Evolutionary conservation across 148 eudicot species (phyloP).

Genomic region (Drosera capensis): DNA sequence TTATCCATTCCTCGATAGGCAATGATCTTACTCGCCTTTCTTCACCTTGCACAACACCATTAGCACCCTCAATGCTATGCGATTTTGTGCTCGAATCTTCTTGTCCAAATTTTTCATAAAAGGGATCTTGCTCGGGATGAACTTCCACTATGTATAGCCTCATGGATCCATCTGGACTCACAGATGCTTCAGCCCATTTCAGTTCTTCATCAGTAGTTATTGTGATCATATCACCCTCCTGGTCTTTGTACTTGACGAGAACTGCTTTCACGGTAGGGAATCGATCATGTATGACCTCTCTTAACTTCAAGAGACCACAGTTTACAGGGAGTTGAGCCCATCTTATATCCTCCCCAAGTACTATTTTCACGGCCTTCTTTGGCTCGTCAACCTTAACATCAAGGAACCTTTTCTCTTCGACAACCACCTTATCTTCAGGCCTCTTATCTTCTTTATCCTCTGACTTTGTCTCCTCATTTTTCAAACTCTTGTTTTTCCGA

Average conservation of each 20-base stretch:
- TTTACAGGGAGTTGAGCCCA: slow-evolving; percentile 68
- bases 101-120: slow-evolving; percentile 25
- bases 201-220: slow-evolving; percentile 67
- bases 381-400: slow-evolving; percentile 20
- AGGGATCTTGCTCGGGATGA: slow-evolving; percentile 71
- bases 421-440: slow-evolving; percentile 67
- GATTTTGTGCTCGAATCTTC: slow-evolving; percentile 11
- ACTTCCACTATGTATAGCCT: slow-evolving; percentile 65
- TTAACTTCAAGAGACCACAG: slow-evolving; percentile 45
- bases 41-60: slow-evolving; percentile 10
- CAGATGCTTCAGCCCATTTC: slow-evolving; percentile 69
- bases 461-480: slow-evolving; percentile 10
- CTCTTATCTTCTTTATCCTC: slow-evolving; percentile 25
- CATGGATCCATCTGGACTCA: slow-evolving; percentile 27
- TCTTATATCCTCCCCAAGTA: slow-evolving; percentile 89
- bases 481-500: slow-evolving; percentile 17
- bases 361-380: slow-evolving; percentile 53
- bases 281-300: slow-evolving; percentile 58
- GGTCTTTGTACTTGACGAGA: slow-evolving; percentile 73
- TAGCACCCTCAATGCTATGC: slow-evolving; percentile 10
- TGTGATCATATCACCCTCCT: slow-evolving; percentile 91
- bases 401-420: slow-evolving; percentile 54
- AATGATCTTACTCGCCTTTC: slow-evolving; percentile 11
- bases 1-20: slow-evolving; percentile 72
- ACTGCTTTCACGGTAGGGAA: slow-evolving; percentile 51